These are phyloP conservation scores for Schizothecium vesticola DNA, from an alignment of 495 filamentous ascomycete species.

Conservation along the genomic window DNA sequence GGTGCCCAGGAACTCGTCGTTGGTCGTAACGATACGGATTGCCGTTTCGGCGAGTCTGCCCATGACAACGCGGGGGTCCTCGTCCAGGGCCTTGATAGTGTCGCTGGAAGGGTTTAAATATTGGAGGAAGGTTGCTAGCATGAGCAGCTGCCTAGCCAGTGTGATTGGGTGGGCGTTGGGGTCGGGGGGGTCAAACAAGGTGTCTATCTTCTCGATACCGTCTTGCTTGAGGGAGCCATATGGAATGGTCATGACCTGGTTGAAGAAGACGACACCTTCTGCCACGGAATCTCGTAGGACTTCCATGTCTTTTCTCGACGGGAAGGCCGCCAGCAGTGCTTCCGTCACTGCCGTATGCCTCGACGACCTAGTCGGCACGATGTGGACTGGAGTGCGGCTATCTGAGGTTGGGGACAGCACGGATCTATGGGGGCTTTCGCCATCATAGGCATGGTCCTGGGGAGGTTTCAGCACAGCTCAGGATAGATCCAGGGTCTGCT, in stretches of 20 bases:
- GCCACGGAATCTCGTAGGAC: constrained; percentile 6
- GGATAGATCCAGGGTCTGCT: background rate
- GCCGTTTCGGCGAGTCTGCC: constrained; percentile 32
- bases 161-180: constrained; percentile 38
- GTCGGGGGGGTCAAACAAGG: constrained; percentile 33
- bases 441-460: background rate
- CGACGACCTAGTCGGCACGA: background rate
- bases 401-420: background rate
- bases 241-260: background rate
- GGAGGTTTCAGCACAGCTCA: background rate
- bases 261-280: background rate
- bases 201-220: constrained; percentile 1
- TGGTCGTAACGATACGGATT: constrained; percentile 37
- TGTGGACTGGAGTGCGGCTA: background rate
- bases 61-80: constrained; percentile 27
- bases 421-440: background rate
- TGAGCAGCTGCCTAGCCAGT: constrained; percentile 38
- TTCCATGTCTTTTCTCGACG: background rate
- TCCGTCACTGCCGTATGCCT: background rate
- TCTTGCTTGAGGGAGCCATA: background rate
- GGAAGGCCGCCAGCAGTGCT: background rate
- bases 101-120: constrained; percentile 22
- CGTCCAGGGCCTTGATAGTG: constrained; percentile 9
- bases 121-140: constrained; percentile 39
- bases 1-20: constrained; percentile 41